Evolutionary conservation across 192 early-diverging fungal species (phyloP), one percentile per base, ranked within the genome.

Genomic region (Podila minutissima): DNA sequence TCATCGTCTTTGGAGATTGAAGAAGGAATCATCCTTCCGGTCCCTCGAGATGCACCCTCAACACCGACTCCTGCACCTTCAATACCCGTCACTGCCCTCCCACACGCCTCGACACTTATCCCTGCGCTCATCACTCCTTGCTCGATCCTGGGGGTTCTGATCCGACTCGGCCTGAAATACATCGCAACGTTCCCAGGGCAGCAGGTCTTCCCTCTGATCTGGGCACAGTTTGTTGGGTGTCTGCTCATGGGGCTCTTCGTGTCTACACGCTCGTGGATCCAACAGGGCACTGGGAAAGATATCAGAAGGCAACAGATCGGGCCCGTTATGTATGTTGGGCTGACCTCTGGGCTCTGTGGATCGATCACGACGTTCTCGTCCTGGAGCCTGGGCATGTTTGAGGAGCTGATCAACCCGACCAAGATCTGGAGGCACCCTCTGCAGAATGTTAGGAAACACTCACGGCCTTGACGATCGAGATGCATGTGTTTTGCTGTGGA

Each of bases 321-420:
- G 58, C 15, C 75, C 31, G 71, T 87, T 11, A 41, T 92, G 6
- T 85, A 91, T 59, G 67, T 87, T 12, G 92, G 85, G 0, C 35
- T 94, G 0, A 84, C 88, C 15, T 90, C 89, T 7, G 94, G 94
- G 4, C 87, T 95, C 38, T 95, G 94, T 66, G 94, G 94, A 0
- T 95, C 94, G 1, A 93, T 95, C 11, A 95, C 94, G 0, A 93
- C 93, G 1, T 95, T 95, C 66, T 95, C 94, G 17, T 92, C 92
- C 1, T 95, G 93, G 93, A 89, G 89, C 64, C 70, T 93, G 38
- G 86, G 72, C 7, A 83, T 88, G 4, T 92, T 90, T 64, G 32
- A 74, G 41, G 82, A 81, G 33, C 69, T 89, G 35, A 68, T 84
- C 37, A 86, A 88, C 65, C 68, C 75, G 1, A 1, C 55, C 59